phyloP scores from a whole-genome alignment of 352 stramenopile genomes.

The Phytopythium aichiense region DNA sequence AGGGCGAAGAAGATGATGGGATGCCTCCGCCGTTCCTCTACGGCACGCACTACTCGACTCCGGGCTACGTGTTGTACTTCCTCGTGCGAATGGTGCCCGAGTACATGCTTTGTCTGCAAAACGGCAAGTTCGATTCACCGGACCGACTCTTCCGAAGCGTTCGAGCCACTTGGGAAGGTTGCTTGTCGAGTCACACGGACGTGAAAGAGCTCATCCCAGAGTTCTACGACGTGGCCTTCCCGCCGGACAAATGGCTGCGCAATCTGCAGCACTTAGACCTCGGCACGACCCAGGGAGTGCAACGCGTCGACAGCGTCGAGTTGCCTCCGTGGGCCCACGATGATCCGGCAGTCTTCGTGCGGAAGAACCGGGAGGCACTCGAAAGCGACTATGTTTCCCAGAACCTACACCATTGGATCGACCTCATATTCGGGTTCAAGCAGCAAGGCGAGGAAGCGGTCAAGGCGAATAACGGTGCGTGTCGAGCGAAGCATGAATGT shows the following conservation, averaged over 20 bases:
- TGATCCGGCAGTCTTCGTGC: conserved; percentile 88
- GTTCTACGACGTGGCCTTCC: conserved; percentile 92
- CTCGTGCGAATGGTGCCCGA: conserved; percentile 95
- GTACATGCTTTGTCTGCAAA: conserved; percentile 96
- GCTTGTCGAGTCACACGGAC: conserved; percentile 87
- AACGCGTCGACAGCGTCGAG: conserved; percentile 88
- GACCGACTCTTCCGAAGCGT: conserved; percentile 97
- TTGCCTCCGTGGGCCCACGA: conserved; percentile 93
- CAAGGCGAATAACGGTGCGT: conserved; percentile 71
- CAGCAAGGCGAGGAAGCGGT: conserved; percentile 92
- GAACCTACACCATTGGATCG: conserved; percentile 97
- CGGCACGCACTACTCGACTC: conserved; percentile 91
- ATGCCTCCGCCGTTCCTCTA: conserved; percentile 95
- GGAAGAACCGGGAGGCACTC: conserved; percentile 92
- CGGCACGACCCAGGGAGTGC: conserved; percentile 85
- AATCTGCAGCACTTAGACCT: conserved; percentile 97
- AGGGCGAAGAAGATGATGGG: conserved; percentile 67
- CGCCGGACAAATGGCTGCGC: conserved; percentile 87
- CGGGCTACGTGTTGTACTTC: conserved; percentile 98
- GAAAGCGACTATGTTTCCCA: conserved; percentile 95
- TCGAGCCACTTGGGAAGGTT: conserved; percentile 88
- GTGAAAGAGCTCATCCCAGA: conserved; percentile 99
- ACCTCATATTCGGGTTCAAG: conserved; percentile 98
- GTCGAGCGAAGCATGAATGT: neutral
- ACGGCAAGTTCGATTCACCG: conserved; percentile 97